phyloP scores from a whole-genome alignment of 139 green algal genomes.

The Tetradesmus obliquus region DNA sequence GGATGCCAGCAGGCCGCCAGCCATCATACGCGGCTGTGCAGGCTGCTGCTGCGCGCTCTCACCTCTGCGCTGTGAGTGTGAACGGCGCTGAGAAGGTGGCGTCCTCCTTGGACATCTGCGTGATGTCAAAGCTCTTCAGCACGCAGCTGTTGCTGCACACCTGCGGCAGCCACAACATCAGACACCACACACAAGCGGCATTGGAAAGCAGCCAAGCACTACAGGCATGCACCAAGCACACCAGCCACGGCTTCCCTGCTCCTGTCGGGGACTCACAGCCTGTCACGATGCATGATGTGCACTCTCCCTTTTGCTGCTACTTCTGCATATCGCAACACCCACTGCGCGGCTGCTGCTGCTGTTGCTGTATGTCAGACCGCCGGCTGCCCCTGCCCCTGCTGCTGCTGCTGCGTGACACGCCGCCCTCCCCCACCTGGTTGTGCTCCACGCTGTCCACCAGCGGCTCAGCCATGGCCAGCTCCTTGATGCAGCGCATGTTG shows the following conservation, averaged over 20 bases:
- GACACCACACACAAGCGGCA: background rate
- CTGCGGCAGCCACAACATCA: background rate
- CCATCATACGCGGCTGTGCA: too few relatives aligned
- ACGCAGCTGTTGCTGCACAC: conserved; percentile 48
- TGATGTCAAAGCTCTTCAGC: conserved; percentile 81
- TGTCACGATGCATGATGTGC: too few relatives aligned
- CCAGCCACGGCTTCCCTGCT: too few relatives aligned
- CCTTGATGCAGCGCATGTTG: conserved; percentile 89
- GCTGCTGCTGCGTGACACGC: too few relatives aligned
- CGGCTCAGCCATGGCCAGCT: conserved; percentile 82
- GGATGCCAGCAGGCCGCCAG: too few relatives aligned
- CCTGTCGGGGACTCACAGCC: too few relatives aligned
- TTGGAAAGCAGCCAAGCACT: background rate
- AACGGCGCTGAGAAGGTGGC: conserved; percentile 80
- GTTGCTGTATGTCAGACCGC: background rate
- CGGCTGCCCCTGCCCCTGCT: background rate
- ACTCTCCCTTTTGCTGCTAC: too few relatives aligned
- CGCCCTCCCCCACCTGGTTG: conserved; percentile 58
- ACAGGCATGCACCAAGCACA: background rate
- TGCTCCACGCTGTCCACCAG: conserved; percentile 86
- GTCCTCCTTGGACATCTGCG: conserved; percentile 82
- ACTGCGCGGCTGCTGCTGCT: background rate
- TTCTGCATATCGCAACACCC: too few relatives aligned
- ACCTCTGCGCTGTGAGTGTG: conserved; percentile 57
- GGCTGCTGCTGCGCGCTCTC: background rate